Evolutionary conservation across 768 basidiomycete species (phyloP), one percentile per base, ranked within the genome.

Genomic region (Chiua virens): DNA sequence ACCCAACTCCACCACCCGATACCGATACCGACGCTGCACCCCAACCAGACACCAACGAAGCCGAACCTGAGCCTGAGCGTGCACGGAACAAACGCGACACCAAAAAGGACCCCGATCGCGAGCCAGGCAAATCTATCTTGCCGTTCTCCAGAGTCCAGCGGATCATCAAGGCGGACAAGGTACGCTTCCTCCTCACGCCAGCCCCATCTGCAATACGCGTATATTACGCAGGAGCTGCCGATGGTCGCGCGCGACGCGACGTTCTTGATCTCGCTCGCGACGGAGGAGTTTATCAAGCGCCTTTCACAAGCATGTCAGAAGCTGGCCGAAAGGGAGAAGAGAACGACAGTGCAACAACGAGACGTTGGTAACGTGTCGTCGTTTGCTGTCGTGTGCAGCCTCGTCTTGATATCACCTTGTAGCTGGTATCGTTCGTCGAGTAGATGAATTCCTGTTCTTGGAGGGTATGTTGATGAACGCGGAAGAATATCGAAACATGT

Each of bases 91-190:
- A 60, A 40, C 60, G 53, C 20, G 58, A 51, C 46, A 51, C 49
- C 35, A 70, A 49, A 34, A 65, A 64, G 47, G 65, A 65, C 15
- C 42, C 50, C 21, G 66, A 68, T 49, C 70, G 77, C 45, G 75
- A 75, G 45, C 70, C 73, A 3, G 92, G 92, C 30, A 92, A 85
- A 60, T 85, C 90, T 2, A 54, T 87, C 20, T 71, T 93, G 41
- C 92, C 92, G 0, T 76, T 89, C 46, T 74, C 87, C 2, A 79
- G 89, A 53, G 86, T 95, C 36, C 91, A 92, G 67, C 85, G 77
- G 71, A 90, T 94, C 42, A 76, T 92, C 56, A 93, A 90, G 62
- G 91, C 87, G 7, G 92, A 95, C 70, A 87, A 86, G 75, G 92
- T 81, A 48, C 50, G 71, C 66, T 48, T 55, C 13, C 30, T 30